A percentile compares a stretch with the other conserved stretches of the same genome.
phyloP scores from a whole-genome alignment of 1,284 basidiomycete genomes.

The Sanguinoderma infundibulare region DNA sequence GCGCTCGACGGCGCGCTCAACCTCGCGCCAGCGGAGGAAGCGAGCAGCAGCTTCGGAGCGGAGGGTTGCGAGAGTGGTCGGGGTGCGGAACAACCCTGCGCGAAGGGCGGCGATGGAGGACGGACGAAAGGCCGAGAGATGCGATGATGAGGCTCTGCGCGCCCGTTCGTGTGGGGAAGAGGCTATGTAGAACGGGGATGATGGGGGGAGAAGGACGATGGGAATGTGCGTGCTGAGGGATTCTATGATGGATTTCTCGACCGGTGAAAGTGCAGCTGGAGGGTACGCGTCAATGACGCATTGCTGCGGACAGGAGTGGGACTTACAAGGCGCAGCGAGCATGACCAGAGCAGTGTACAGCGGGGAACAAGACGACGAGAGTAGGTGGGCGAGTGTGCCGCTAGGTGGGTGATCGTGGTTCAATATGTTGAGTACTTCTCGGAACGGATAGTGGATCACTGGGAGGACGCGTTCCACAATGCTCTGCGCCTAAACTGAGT shows the following conservation, averaged over 20 bases:
- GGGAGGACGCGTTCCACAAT: conserved; percentile 41
- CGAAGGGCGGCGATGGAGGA: conserved; percentile 54
- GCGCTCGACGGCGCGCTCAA: conserved; percentile 52
- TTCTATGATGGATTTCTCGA: conserved; percentile 54
- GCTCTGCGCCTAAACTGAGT: conserved; percentile 25
- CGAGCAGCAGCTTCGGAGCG: conserved; percentile 68
- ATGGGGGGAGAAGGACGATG: conserved; percentile 53
- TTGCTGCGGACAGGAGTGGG: not conserved
- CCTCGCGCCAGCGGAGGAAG: conserved; percentile 73
- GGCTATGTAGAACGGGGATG: conserved; percentile 6
- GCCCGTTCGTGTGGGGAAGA: not conserved
- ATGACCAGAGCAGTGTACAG: conserved; percentile 62
- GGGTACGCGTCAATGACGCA: not conserved
- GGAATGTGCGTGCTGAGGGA: conserved; percentile 59
- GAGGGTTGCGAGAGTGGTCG: conserved; percentile 57
- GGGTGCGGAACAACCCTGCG: conserved; percentile 60
- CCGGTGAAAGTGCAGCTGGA: conserved; percentile 32
- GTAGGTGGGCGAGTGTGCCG: conserved; percentile 50
- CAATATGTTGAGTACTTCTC: conserved; percentile 49
- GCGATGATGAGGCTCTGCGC: conserved; percentile 24
- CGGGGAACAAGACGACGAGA: conserved; percentile 49
- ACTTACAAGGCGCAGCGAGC: conserved; percentile 52
- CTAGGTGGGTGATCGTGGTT: conserved; percentile 55
- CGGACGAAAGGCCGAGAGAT: conserved; percentile 59
- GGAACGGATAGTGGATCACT: conserved; percentile 61